A percentile compares a stretch with the other conserved stretches of the same genome.
Evolutionary conservation across 352 stramenopile genomes (phyloP).

Genomic region (Peronospora farinosa): DNA sequence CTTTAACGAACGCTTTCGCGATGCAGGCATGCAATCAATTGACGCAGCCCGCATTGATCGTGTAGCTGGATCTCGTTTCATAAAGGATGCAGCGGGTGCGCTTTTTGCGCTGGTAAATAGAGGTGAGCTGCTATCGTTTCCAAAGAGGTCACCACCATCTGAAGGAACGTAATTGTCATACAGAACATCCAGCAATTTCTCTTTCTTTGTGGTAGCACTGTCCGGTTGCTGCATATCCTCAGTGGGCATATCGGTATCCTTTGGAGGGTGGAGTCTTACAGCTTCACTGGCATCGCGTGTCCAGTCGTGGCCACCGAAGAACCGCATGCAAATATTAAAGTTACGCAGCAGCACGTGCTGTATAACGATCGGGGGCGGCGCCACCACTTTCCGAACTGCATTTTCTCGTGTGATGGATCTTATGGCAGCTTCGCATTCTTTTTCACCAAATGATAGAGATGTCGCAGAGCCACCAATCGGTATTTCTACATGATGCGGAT

Average conservation of each 20-base stretch:
- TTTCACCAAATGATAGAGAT: constrained; percentile 82
- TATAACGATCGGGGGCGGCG: constrained; percentile 54
- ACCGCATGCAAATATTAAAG: constrained; percentile 84
- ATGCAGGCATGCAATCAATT: constrained; percentile 10
- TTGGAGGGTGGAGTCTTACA: constrained; percentile 20
- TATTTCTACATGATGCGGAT: constrained; percentile 83
- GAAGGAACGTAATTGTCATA: constrained; percentile 82
- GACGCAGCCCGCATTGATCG: constrained; percentile 22
- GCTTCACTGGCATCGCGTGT: constrained; percentile 46
- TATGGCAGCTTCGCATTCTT: constrained; percentile 70
- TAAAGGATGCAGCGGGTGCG: constrained; percentile 29
- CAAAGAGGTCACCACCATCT: constrained; percentile 48
- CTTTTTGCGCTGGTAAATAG: constrained; percentile 42
- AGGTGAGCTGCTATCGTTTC: constrained; percentile 23
- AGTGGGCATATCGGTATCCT: constrained; percentile 3
- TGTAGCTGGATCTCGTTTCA: constrained; percentile 28
- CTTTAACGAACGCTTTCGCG: constrained; percentile 60
- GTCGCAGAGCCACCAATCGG: constrained; percentile 74
- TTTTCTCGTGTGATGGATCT: constrained; percentile 65
- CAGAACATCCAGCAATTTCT: constrained; percentile 73
- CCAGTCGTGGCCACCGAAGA: constrained; percentile 85
- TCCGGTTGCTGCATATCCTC: constrained; percentile 6
- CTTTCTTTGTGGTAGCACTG: constrained; percentile 33
- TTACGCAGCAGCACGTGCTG: constrained; percentile 80
- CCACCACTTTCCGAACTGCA: constrained; percentile 36